These are phyloP conservation scores for Hypoxylon perforatum DNA, from an alignment of 495 filamentous ascomycete species.

Conservation along the genomic window DNA sequence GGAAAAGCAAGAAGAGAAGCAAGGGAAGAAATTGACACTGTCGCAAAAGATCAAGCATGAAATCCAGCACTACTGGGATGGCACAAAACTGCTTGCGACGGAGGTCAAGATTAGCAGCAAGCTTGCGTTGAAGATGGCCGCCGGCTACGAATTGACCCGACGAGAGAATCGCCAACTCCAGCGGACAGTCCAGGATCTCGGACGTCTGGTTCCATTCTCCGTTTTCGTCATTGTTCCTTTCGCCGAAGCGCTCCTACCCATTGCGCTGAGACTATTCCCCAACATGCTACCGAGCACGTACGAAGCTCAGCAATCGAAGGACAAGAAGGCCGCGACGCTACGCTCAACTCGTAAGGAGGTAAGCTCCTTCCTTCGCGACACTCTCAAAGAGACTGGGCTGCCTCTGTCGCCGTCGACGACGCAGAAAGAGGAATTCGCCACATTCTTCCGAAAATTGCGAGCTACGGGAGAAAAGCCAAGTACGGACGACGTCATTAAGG, in stretches of 20 bases:
- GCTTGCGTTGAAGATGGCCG: conserved; percentile 95
- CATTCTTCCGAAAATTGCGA: conserved; percentile 97
- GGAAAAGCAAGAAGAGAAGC: conserved; percentile 78
- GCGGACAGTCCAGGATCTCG: conserved; percentile 92
- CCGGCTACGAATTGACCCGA: conserved; percentile 94
- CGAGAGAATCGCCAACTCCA: conserved; percentile 92
- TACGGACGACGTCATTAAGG: conserved; percentile 92
- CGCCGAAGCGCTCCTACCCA: conserved; percentile 91
- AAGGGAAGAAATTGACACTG: conserved; percentile 79
- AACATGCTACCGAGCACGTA: conserved; percentile 97
- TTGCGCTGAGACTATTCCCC: conserved; percentile 94
- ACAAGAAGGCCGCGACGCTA: conserved; percentile 83
- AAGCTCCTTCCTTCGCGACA: conserved; percentile 88
- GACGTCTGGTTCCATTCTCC: conserved; percentile 92
- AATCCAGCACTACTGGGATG: conserved; percentile 95
- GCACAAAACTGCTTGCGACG: conserved; percentile 93
- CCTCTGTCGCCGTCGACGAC: conserved; percentile 86
- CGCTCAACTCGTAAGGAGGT: conserved; percentile 93
- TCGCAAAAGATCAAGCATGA: conserved; percentile 95
- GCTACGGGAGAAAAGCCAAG: conserved; percentile 90
- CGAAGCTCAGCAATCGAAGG: conserved; percentile 89
- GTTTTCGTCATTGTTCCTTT: conserved; percentile 98
- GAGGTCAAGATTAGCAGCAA: conserved; percentile 93
- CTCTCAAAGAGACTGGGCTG: conserved; percentile 90
- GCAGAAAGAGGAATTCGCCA: conserved; percentile 93